Evolutionary conservation across 1,139 yeast genomes (phyloP).

Genomic region (Candida pseudocylindracea): DNA sequence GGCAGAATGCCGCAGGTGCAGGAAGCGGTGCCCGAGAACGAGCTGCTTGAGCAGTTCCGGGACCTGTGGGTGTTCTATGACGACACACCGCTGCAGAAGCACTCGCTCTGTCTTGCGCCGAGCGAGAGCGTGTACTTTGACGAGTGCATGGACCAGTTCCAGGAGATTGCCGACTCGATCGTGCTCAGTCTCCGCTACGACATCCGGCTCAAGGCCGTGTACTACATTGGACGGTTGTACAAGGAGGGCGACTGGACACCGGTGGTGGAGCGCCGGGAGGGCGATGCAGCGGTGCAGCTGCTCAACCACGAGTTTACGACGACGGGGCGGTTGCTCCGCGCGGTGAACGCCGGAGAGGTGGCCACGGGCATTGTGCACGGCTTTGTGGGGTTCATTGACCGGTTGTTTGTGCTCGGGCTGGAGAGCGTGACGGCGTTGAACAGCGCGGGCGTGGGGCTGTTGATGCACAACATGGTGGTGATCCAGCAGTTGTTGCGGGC

Average conservation of each 20-base stretch:
- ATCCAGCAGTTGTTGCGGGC: slow-evolving; percentile 59
- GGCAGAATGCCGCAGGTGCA: slow-evolving; percentile 21
- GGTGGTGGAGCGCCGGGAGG: slow-evolving; percentile 32
- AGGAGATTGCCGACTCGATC: slow-evolving; percentile 21
- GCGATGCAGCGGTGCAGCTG: slow-evolving; percentile 36
- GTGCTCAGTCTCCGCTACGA: slow-evolving; percentile 44
- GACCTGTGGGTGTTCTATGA: slow-evolving; percentile 36
- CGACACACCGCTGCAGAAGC: slow-evolving; percentile 10
- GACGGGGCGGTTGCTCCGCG: slow-evolving; percentile 18
- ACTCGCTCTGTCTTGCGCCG: too few relatives aligned
- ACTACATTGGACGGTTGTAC: slow-evolving; percentile 29
- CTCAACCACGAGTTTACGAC: slow-evolving; percentile 36
- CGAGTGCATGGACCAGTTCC: slow-evolving; percentile 19
- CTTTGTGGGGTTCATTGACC: slow-evolving; percentile 31
- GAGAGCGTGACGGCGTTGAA: slow-evolving; percentile 31
- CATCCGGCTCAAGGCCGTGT: slow-evolving; percentile 36
- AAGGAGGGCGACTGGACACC: slow-evolving; percentile 16
- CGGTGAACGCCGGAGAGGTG: slow-evolving; percentile 9
- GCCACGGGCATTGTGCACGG: slow-evolving; percentile 23
- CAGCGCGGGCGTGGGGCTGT: slow-evolving; percentile 40
- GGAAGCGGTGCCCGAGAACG: slow-evolving; percentile 6
- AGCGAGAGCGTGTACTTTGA: slow-evolving; percentile 15
- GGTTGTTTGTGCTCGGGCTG: slow-evolving; percentile 37
- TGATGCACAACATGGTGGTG: slow-evolving; percentile 46
- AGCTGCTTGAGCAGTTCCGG: slow-evolving; percentile 16